Evolutionary conservation across 352 stramenopile species (phyloP), one percentile per base, ranked within the genome.

Genomic region (Pythium brachiatum): DNA sequence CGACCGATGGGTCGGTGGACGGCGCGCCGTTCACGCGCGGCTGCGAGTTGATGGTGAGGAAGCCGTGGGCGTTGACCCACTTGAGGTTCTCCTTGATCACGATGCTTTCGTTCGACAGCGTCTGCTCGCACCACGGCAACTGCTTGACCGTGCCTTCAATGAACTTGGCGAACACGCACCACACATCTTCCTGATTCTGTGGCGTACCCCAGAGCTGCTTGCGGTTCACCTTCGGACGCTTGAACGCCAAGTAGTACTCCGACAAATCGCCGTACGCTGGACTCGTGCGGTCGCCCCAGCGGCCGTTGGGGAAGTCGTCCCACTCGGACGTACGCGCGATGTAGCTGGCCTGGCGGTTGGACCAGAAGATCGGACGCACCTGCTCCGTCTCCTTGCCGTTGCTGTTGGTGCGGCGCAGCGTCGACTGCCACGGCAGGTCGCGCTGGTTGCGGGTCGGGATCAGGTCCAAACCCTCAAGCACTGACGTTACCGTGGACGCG

Each of bases 331-430:
- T 99, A 51, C 96, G 78, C 59, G 94, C 89, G 25, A 99, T 89
- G 86, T 99, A 99, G 60, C 88, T 98, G 58, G 96, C 92, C 52
- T 97, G 96, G 18, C 97, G 89, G 74, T 99, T 99, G 7, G 95
- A 97, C 97, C 97, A 99, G 63, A 99, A 98, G 62, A 99, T 99
- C 26, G 96, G 97, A 25, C 96, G 92, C 50, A 98, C 81, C 61
- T 90, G 94, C 67, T 97, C 90, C 7, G 74, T 77, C 51, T 83
- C 63, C 46, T 79, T 78, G 34, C 68, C 86, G 59, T 94, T 78
- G 21, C 86, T 85, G 52, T 79, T 72, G 4, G 66, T 85, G 53
- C 83, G 81, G 21, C 76, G 78, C 50, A 88, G 69, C 48, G 81
- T 89, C 20, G 78, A 87, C 43, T 89, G 75, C 83, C 81, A 93